These are phyloP conservation scores for Lactarius pseudohatsudake DNA, from an alignment of 768 basidiomycete genomes.

Conservation along the genomic window DNA sequence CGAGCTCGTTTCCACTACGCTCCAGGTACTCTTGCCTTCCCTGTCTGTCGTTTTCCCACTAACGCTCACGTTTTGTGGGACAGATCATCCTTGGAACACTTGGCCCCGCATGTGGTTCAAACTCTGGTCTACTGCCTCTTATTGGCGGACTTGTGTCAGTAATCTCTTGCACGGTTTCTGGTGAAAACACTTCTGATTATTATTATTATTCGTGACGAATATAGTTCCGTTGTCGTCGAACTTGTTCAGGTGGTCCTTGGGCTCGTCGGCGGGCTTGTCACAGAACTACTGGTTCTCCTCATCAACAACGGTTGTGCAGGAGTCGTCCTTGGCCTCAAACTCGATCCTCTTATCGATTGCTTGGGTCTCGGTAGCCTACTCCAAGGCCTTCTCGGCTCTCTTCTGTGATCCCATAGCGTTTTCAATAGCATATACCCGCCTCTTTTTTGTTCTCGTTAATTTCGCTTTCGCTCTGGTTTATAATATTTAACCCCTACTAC, in stretches of 20 bases:
- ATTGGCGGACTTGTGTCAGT: slow-evolving; percentile 14
- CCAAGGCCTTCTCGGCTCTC: background rate
- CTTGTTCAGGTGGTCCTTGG: slow-evolving; percentile 17
- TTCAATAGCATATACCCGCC: slow-evolving; percentile 1
- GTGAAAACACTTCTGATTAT: slow-evolving; percentile 1
- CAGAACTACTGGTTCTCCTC: slow-evolving; percentile 16
- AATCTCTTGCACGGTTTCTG: background rate
- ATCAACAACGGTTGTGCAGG: slow-evolving; percentile 15
- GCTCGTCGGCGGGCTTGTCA: slow-evolving; percentile 9
- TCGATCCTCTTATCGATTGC: background rate
- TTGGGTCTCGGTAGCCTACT: slow-evolving; percentile 14
- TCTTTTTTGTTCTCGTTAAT: background rate
- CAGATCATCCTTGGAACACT: slow-evolving; percentile 14
- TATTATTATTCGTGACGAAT: background rate
- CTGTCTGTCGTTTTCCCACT: background rate
- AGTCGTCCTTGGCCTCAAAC: slow-evolving; percentile 4
- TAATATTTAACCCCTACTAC: background rate
- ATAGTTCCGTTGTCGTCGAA: background rate
- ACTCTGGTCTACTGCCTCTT: background rate
- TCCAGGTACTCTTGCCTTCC: background rate
- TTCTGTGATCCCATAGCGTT: background rate
- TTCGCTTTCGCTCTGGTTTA: background rate
- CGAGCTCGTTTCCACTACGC: background rate
- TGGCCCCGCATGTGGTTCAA: background rate
- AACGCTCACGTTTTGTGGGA: background rate